Percentiles rank a stretch among this genome's conserved stretches.
phyloP scores from a whole-genome alignment of 768 basidiomycete species.

The Psilocybe cyanescens region DNA sequence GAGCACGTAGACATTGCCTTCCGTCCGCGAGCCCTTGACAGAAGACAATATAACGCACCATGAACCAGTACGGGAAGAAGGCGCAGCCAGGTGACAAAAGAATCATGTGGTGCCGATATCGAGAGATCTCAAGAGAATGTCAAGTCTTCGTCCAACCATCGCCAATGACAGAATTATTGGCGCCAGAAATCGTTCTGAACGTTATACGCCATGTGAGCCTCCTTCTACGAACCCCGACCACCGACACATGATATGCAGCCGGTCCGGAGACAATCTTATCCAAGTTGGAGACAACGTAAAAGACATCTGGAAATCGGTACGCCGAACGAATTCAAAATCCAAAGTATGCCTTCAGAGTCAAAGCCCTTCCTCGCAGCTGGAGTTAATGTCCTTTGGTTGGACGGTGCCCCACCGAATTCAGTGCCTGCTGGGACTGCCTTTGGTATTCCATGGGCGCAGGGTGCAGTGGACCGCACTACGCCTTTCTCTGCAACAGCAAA shows the following conservation, averaged over 20 bases:
- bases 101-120: neutral
- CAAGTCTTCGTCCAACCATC: neutral
- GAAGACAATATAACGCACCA: neutral
- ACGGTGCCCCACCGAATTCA: constrained; percentile 28
- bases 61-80: neutral
- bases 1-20: too few relatives aligned
- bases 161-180: neutral
- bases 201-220: neutral
- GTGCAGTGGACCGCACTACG: constrained; percentile 40
- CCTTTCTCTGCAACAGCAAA: constrained; percentile 20
- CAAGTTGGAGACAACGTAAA: neutral
- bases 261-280: neutral
- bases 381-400: constrained; percentile 37
- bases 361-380: constrained; percentile 19
- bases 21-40: neutral
- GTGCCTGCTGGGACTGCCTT: constrained; percentile 39
- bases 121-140: neutral
- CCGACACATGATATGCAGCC: neutral
- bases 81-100: neutral
- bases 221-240: neutral
- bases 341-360: neutral
- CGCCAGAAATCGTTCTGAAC: neutral
- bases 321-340: neutral
- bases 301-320: neutral
- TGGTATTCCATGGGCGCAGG: constrained; percentile 40